Conservation (phyloP, 352 stramenopile species). For the Phytophthora sp. region DNA sequence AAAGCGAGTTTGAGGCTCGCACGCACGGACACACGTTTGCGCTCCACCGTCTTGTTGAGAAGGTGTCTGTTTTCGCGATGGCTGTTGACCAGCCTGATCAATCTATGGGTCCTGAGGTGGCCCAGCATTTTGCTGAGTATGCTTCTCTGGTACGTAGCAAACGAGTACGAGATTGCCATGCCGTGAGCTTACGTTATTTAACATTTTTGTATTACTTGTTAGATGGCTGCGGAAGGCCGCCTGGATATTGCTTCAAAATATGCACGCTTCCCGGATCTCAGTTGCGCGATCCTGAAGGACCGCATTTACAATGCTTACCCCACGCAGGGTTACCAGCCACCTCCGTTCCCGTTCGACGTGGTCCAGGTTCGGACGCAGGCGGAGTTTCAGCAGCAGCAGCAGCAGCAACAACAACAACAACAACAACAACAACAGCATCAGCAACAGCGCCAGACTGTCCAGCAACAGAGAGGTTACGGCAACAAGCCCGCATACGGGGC, state of each 20-base stretch:
- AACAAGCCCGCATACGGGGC: slow-evolving; percentile 38
- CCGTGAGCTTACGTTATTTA: neutral
- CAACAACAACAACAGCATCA: slow-evolving; percentile 45
- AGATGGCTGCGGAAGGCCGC: slow-evolving; percentile 93
- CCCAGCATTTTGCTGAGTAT: slow-evolving; percentile 93
- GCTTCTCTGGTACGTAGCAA: slow-evolving; percentile 42
- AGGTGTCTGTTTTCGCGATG: slow-evolving; percentile 95
- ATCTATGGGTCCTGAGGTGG: slow-evolving; percentile 88
- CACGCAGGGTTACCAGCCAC: slow-evolving; percentile 77
- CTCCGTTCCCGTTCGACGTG: slow-evolving; percentile 86
- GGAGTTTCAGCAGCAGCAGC: slow-evolving; percentile 64
- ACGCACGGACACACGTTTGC: slow-evolving; percentile 76
- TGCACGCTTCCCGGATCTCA: slow-evolving; percentile 77
- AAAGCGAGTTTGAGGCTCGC: slow-evolving; percentile 79
- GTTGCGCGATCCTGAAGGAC: slow-evolving; percentile 84
- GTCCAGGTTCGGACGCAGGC: slow-evolving; percentile 66
- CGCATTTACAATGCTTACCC: slow-evolving; percentile 87
- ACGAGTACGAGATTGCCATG: neutral
- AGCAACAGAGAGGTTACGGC: slow-evolving; percentile 47
- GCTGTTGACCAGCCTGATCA: slow-evolving; percentile 85
- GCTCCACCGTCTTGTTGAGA: slow-evolving; percentile 97
- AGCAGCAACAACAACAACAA: slow-evolving; percentile 45
- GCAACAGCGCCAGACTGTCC: slow-evolving; percentile 35
- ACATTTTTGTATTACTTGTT: slow-evolving; percentile 3
- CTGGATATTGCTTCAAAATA: slow-evolving; percentile 95